Evolutionary conservation across 1,284 basidiomycete species (phyloP).

Genomic region (Ceratobasidium theobromae): DNA sequence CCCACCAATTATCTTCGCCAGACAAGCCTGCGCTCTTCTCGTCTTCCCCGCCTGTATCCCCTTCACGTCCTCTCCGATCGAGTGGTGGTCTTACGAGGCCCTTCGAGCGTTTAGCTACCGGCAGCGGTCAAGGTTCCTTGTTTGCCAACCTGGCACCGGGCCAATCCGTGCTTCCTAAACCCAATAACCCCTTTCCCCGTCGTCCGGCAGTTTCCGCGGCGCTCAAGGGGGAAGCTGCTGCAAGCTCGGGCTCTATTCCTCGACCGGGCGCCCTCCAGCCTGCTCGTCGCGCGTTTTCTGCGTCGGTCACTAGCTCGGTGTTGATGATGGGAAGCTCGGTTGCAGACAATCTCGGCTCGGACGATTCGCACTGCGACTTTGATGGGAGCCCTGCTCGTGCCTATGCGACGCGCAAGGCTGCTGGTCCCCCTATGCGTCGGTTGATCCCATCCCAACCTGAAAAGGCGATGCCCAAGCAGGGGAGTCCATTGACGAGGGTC

Average conservation of each 20-base stretch:
- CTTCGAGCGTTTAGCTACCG: slow-evolving; percentile 57
- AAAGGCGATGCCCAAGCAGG: slow-evolving; percentile 5
- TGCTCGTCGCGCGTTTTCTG: slow-evolving; percentile 70
- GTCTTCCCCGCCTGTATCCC: slow-evolving; percentile 62
- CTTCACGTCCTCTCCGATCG: slow-evolving; percentile 53
- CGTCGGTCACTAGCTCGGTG: slow-evolving; percentile 39
- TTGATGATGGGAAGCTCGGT: slow-evolving; percentile 19
- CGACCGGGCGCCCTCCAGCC: slow-evolving; percentile 46
- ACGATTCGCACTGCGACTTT: neutral
- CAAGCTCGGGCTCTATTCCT: slow-evolving; percentile 39
- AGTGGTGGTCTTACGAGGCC: slow-evolving; percentile 5
- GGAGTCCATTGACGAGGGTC: slow-evolving; percentile 4
- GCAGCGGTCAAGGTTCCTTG: slow-evolving; percentile 43
- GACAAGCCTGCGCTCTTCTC: slow-evolving; percentile 44
- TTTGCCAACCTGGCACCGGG: slow-evolving; percentile 39
- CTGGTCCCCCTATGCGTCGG: slow-evolving; percentile 4
- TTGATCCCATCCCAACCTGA: neutral
- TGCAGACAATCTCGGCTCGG: neutral
- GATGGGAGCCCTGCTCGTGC: slow-evolving; percentile 24
- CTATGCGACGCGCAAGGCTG: slow-evolving; percentile 14
- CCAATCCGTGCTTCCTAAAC: slow-evolving; percentile 44
- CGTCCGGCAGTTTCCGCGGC: slow-evolving; percentile 68
- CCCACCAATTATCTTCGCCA: slow-evolving; percentile 10
- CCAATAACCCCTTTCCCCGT: slow-evolving; percentile 52
- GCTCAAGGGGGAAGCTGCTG: slow-evolving; percentile 40